These are phyloP conservation scores for Amanita phalloides DNA, from an alignment of 768 basidiomycete species.

Conservation along the genomic window DNA sequence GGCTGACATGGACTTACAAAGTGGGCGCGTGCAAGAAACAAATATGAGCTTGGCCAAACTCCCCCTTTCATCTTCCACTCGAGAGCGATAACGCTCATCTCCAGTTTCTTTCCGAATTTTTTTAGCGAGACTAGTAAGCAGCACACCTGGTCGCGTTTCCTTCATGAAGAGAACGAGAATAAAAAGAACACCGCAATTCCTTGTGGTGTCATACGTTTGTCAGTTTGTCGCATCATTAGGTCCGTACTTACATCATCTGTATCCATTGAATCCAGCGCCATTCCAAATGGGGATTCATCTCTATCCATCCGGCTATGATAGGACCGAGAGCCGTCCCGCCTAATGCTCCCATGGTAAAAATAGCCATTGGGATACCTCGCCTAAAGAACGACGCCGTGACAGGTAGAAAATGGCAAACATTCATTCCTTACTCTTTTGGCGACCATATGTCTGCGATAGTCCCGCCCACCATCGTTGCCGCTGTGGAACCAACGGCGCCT, in stretches of 20 bases:
- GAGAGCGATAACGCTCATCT: slow-evolving; percentile 48
- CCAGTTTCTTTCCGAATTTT: slow-evolving; percentile 56
- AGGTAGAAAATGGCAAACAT: neutral
- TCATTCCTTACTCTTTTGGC: slow-evolving; percentile 40
- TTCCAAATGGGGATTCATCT: slow-evolving; percentile 40
- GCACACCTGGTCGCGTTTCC: slow-evolving; percentile 66
- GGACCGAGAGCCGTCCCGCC: slow-evolving; percentile 58
- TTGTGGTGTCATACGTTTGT: neutral
- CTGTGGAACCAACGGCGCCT: slow-evolving; percentile 60
- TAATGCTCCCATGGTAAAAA: slow-evolving; percentile 54
- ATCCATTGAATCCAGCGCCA: slow-evolving; percentile 89
- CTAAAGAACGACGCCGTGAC: slow-evolving; percentile 21
- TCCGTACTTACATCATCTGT: slow-evolving; percentile 41
- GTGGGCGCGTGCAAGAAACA: slow-evolving; percentile 59
- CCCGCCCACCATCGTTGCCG: slow-evolving; percentile 67
- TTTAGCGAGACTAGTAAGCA: slow-evolving; percentile 56
- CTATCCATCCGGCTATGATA: slow-evolving; percentile 54
- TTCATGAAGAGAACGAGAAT: slow-evolving; percentile 46
- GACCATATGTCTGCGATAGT: slow-evolving; percentile 63
- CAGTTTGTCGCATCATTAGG: neutral
- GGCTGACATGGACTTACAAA: slow-evolving; percentile 38
- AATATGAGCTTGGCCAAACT: slow-evolving; percentile 50
- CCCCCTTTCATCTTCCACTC: slow-evolving; percentile 52
- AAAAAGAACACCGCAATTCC: slow-evolving; percentile 16
- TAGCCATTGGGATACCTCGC: slow-evolving; percentile 69